A percentile compares a stretch with the other conserved stretches of the same genome.
Conservation (phyloP, 2,329 filamentous ascomycete genomes). For the Aureobasidium sp. region DNA sequence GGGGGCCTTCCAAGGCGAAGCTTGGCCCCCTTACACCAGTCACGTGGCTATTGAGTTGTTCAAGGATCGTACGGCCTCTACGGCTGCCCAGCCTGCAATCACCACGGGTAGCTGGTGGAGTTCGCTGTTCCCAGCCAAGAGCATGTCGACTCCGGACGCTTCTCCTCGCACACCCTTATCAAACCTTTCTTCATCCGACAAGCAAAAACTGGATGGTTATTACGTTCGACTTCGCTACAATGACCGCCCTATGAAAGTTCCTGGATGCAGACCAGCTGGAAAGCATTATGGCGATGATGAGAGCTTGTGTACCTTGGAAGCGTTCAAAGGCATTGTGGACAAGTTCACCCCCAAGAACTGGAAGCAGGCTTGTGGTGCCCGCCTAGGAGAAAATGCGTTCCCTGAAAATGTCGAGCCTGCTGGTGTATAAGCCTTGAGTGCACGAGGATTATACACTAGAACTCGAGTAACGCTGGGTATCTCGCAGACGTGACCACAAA, state of each 20-base stretch:
- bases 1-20: constrained; percentile 60
- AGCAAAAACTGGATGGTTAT: constrained; percentile 58
- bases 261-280: constrained; percentile 66
- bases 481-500: not conserved
- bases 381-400: constrained; percentile 48
- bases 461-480: not conserved
- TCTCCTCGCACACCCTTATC: constrained; percentile 45
- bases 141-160: constrained; percentile 12
- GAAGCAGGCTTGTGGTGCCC: constrained; percentile 54
- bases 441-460: not conserved
- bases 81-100: constrained; percentile 22
- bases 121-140: constrained; percentile 25
- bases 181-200: constrained; percentile 51
- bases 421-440: not conserved
- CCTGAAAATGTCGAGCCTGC: constrained; percentile 28
- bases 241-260: constrained; percentile 70
- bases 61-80: constrained; percentile 37
- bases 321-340: constrained; percentile 89
- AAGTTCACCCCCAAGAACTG: constrained; percentile 79
- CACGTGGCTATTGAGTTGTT: constrained; percentile 90
- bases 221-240: constrained; percentile 91
- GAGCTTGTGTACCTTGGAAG: constrained; percentile 81
- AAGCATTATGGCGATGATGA: constrained; percentile 83
- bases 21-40: constrained; percentile 90
- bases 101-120: constrained; percentile 29